Percentiles rank a stretch among this genome's conserved stretches.
These are phyloP conservation scores for Jackrogersella multiformis DNA, from an alignment of 495 filamentous ascomycete species.

Conservation along the genomic window DNA sequence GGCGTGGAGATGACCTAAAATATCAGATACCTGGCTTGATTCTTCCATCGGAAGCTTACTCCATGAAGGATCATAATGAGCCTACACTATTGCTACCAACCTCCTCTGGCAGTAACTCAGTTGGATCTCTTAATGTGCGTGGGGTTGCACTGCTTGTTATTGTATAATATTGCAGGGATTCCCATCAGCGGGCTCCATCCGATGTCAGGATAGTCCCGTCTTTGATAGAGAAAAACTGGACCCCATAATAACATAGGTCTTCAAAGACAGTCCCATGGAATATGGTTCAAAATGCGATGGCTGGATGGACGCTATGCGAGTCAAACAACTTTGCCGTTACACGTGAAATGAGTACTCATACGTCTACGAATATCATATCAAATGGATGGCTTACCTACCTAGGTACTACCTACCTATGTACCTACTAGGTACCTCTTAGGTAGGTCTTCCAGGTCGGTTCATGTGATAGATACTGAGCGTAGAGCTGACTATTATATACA, in stretches of 20 bases:
- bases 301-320: not conserved
- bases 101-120: slow-evolving; percentile 1
- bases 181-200: slow-evolving; percentile 18
- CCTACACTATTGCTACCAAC: not conserved
- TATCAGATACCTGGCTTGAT: not conserved
- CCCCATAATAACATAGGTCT: not conserved
- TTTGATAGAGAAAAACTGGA: not conserved
- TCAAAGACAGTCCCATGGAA: not conserved
- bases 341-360: not conserved
- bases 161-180: slow-evolving; percentile 12
- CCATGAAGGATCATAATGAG: slow-evolving; percentile 23
- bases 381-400: not conserved
- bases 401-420: too few relatives aligned
- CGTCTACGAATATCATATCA: not conserved
- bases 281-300: not conserved
- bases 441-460: too few relatives aligned
- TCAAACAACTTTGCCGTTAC: not conserved
- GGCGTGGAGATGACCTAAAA: not conserved
- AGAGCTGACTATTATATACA: too few relatives aligned
- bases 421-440: too few relatives aligned
- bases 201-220: not conserved
- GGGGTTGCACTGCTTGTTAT: slow-evolving; percentile 28
- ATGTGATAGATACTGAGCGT: too few relatives aligned
- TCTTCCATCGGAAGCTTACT: slow-evolving; percentile 1
- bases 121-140: not conserved